Evolutionary conservation across 345 rosid genomes (phyloP), one percentile per base, ranked within the genome.

Genomic region (Melastoma malabathricum): DNA sequence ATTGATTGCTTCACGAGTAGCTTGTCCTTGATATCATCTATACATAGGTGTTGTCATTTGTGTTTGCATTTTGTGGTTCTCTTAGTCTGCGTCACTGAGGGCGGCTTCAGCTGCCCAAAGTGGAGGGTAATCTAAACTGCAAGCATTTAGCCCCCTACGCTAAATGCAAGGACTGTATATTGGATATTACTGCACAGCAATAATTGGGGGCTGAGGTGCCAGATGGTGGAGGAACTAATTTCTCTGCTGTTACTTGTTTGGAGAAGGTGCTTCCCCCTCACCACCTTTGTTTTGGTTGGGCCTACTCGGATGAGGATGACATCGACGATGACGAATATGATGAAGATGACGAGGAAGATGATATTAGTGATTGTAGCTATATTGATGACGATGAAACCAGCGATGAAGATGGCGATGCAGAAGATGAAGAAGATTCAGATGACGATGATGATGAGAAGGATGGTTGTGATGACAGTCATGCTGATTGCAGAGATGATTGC

Each of bases 171-270:
- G 38, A n/a, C n/a, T n/a, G n/a, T n/a, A n/a, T n/a, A n/a, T n/a
- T n/a, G n/a, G n/a, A n/a, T n/a, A n/a, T n/a, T n/a, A 29, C 9
- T 29, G 38, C 38, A 29, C 38, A 29, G 38, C 38, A 5, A 29
- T 29, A 29, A 1, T 29, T 29, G 9, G 38, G 38, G 38, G 38
- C 38, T 29, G 38, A 29, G 41, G 43, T 17, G n/a, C 12, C 13
- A 19, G 57, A 67, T 57, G 63, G 70, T 60, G 48, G 64, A 64
- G 71, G 55, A 59, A 65, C 75, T 75, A 68, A 75, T 70, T 66
- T 70, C 66, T 68, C 65, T 62, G 60, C 65, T 72, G 62, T 69
- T 76, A 58, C 72, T 70, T 77, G 74, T 70, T 78, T 71, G 72
- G 44, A 65, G 69, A 69, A 79, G 75, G 67, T 46, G 52, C 62